Conservation (phyloP, 2,329 filamentous ascomycete species). For the Cryphonectria radicalis region DNA sequence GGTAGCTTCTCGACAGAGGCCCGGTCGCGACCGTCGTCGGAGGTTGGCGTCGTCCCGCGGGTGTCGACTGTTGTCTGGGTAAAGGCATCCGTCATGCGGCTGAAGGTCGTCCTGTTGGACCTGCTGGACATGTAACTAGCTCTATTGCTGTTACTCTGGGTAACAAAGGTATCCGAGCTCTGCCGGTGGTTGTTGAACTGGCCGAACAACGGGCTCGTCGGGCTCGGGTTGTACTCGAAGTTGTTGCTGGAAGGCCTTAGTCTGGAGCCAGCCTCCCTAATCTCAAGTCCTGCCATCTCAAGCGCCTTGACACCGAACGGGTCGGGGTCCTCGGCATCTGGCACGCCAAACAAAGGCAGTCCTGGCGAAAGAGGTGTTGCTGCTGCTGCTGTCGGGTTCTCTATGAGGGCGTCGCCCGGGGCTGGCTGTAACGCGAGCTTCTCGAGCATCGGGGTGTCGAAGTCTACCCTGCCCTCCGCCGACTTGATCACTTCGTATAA, state of each 20-base stretch:
- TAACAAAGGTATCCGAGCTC: constrained; percentile 68
- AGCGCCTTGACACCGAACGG: constrained; percentile 89
- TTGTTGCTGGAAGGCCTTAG: constrained; percentile 75
- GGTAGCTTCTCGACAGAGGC: constrained; percentile 47
- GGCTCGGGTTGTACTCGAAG: constrained; percentile 80
- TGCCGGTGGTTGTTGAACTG: constrained; percentile 61
- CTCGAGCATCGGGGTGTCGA: constrained; percentile 70
- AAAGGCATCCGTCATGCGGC: constrained; percentile 70
- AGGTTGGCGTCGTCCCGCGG: constrained; percentile 27
- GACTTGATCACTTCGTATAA: constrained; percentile 85
- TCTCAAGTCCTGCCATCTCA: constrained; percentile 88
- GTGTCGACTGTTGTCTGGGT: constrained; percentile 56
- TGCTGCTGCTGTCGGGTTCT: constrained; percentile 44
- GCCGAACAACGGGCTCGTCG: constrained; percentile 71
- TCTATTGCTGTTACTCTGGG: constrained; percentile 64
- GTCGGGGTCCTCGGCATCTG: constrained; percentile 80
- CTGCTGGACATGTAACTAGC: constrained; percentile 76
- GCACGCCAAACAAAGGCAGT: constrained; percentile 71
- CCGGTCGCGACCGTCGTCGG: constrained; percentile 52
- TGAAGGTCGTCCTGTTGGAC: constrained; percentile 69
- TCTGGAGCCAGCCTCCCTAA: constrained; percentile 84
- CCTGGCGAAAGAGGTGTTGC: constrained; percentile 41
- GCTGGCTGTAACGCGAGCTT: constrained; percentile 67
- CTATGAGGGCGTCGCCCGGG: constrained; percentile 72
- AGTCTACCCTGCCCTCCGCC: constrained; percentile 80